These are phyloP conservation scores for Zelopaecilomyces penicillatus DNA, from an alignment of 2,329 filamentous ascomycete species.

Conservation along the genomic window DNA sequence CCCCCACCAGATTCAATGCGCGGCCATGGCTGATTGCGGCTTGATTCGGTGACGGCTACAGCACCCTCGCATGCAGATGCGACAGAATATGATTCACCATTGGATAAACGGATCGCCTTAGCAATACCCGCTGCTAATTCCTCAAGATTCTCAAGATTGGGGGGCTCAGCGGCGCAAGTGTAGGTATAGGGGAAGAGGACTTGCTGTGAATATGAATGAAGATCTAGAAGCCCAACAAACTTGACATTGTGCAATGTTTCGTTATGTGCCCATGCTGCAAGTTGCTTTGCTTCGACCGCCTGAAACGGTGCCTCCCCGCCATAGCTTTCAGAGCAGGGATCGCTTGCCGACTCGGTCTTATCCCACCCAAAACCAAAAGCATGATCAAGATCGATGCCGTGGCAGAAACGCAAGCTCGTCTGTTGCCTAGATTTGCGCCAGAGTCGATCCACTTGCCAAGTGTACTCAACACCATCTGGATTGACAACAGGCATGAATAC, in stretches of 20 bases:
- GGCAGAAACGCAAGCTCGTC: constrained; percentile 74
- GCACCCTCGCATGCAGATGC: constrained; percentile 82
- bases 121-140: constrained; percentile 82
- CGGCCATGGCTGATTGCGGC: constrained; percentile 14
- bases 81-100: constrained; percentile 67
- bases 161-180: constrained; percentile 68
- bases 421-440: constrained; percentile 93
- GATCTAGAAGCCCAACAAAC: constrained; percentile 79
- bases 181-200: constrained; percentile 89
- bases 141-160: constrained; percentile 83
- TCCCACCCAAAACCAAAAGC: constrained; percentile 83
- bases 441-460: constrained; percentile 81
- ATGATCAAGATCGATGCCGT: constrained; percentile 81
- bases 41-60: constrained; percentile 29
- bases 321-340: constrained; percentile 88
- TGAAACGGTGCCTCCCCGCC: constrained; percentile 78
- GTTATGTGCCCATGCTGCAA: constrained; percentile 78
- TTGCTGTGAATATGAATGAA: constrained; percentile 94
- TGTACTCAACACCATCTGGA: constrained; percentile 90
- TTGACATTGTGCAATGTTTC: constrained; percentile 64
- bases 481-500: constrained; percentile 85
- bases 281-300: constrained; percentile 64
- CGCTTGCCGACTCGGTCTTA: constrained; percentile 51
- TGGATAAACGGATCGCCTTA: constrained; percentile 78
- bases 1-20: constrained; percentile 71